Evolutionary conservation across 192 early-diverging fungal species (phyloP), one percentile per base, ranked within the genome.

Genomic region (Entrophospora sp.): DNA sequence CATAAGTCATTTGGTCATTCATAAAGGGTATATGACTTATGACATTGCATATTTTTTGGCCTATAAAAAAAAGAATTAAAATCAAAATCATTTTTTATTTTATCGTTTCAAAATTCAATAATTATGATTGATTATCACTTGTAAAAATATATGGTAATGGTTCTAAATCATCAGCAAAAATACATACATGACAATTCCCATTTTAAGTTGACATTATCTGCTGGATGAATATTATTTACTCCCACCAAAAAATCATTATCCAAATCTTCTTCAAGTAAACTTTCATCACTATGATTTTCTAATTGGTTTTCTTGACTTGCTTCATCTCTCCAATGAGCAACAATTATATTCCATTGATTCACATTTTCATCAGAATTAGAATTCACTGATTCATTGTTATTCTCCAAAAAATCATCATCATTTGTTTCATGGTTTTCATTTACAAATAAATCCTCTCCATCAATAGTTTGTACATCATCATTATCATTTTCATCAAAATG

Each of bases 141-240:
- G 14, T 28, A 5, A 43, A 61, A 30, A 61, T 18, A 40, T 25
- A 30, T 30, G 9, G 37, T 20, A 27, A n/a, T n/a, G n/a, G 25
- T 14, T 61, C 30, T 44, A 61, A 61, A 40, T 5, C 4, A 42
- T 61, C 36, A 61, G n/a, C 28, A 44, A 61, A 61, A 18, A 43
- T 14, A 25, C 16, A 3, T 3, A 30, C 16, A 3, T 3, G 5
- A 43, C 30, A 61, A 61, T 22, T 61, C 30, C 1, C 38, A 61
- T 61, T 61, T 61, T 27, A 25, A 37, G 2, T 30, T 27, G 27
- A 4, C 37, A 61, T 61, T 22, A 44, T 61, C 58, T 61, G 38
- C 58, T 30, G 40, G 1, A 61, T 61, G 59, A 44, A 45, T 45
- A 61, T 42, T 31, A 45, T 18, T 24, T 30, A 0, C 32, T 40